phyloP scores from a whole-genome alignment of 495 filamentous ascomycete species.

The Cladorrhinum samala region DNA sequence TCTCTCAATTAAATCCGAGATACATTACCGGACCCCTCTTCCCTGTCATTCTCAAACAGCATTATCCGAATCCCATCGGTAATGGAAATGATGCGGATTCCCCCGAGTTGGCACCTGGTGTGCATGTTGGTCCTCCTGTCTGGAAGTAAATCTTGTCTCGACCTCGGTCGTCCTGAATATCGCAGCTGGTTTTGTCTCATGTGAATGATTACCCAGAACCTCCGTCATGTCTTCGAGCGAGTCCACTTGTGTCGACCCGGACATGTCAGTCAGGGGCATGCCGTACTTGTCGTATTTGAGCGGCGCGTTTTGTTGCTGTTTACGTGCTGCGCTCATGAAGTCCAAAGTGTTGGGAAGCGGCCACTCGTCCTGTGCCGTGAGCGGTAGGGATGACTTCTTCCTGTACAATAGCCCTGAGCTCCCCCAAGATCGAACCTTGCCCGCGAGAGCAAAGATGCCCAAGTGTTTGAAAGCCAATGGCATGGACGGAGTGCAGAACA shows the following conservation, averaged over 20 bases:
- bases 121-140: background rate
- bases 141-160: background rate
- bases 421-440: background rate
- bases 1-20: no score
- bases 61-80: background rate
- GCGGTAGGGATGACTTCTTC: background rate
- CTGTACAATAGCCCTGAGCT: background rate
- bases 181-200: background rate
- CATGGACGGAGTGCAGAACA: background rate
- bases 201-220: background rate
- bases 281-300: background rate
- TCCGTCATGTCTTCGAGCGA: background rate
- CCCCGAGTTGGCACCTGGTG: background rate
- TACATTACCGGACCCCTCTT: no score
- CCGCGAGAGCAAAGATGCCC: background rate
- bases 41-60: no score
- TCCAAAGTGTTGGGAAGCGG: background rate
- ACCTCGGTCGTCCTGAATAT: background rate
- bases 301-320: background rate
- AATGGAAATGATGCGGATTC: background rate
- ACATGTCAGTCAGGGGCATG: background rate
- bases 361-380: background rate
- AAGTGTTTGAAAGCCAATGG: background rate
- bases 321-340: background rate
- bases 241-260: background rate